Percentiles rank a stretch among this genome's conserved stretches.
Evolutionary conservation across 129 eudicot species (phyloP).

Genomic region (Mikania micrantha): DNA sequence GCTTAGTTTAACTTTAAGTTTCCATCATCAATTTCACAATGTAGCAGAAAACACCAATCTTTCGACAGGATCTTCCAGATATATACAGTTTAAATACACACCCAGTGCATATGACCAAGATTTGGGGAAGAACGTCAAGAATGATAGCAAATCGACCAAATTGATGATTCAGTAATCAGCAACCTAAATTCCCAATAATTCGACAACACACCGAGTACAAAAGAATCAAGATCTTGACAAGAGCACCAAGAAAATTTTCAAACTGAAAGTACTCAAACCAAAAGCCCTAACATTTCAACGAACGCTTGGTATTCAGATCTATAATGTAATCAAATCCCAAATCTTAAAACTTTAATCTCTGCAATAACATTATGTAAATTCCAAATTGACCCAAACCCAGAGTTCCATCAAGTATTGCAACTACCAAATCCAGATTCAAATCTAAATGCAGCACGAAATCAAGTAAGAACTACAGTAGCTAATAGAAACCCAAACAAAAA

Average conservation of each 20-base stretch:
- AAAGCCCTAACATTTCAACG: background rate
- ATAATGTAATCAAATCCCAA: slow-evolving; percentile 8
- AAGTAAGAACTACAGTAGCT: slow-evolving; percentile 2
- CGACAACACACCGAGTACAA: background rate
- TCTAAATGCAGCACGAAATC: slow-evolving; percentile 23
- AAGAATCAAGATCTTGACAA: slow-evolving; percentile 21
- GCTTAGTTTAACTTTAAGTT: slow-evolving; percentile 13
- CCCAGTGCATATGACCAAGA: background rate
- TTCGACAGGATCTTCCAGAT: slow-evolving; percentile 3
- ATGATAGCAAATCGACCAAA: background rate
- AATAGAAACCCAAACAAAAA: background rate
- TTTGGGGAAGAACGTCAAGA: background rate
- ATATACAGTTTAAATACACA: background rate
- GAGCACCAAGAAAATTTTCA: background rate
- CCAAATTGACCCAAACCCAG: slow-evolving; percentile 14
- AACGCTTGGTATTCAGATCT: background rate
- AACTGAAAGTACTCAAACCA: background rate
- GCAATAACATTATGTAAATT: background rate
- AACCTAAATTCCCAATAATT: background rate
- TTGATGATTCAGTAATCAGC: too few relatives aligned
- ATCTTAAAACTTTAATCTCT: slow-evolving; percentile 13
- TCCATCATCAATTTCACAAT: slow-evolving; percentile 17
- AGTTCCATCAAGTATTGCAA: slow-evolving; percentile 4
- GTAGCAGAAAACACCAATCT: slow-evolving; percentile 14
- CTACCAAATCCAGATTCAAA: slow-evolving; percentile 11